Base-by-base conservation (phyloP, 345 rosid genomes). In the Acer campestre region DNA sequence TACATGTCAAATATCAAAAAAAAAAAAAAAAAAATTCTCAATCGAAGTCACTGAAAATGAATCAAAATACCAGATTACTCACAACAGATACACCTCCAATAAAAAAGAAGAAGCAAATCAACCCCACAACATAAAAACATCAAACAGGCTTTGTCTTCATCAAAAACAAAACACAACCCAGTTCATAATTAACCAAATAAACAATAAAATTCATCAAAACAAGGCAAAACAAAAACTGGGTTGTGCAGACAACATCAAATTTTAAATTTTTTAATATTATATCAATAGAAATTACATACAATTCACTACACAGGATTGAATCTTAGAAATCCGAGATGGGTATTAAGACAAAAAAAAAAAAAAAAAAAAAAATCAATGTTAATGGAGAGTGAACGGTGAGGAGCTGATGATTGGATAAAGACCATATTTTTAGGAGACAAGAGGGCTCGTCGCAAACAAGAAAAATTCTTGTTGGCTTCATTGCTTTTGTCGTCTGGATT, bases 341-440 rank as follows among this genome's bases (percentile, higher is more conserved):
- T 6, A 64, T 22, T 46, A 10, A 35, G 7, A 55, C 55, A 81
- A 78, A n/a, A 35, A 55, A 67, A 78, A 78, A 25, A n/a, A 35
- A n/a, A 55, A 61, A 81, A 78, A n/a, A 35, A 55, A 67, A 78
- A 78, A 25, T 0, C 1, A 25, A 25, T 25, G 1, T 0, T 25
- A 25, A 25, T 77, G n/a, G 46, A 74, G 70, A 58, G 58, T 68
- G n/a, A 75, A 76, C 29, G 1, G 7, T n/a, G 53, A 73, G 25
- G 8, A 76, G 76, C 8, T 22, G 6, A 48, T 23, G 18, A 74
- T 51, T 77, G 79, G 78, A 72, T 68, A 78, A 77, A 74, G 65
- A 55, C 55, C 56, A 38, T 10, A 55, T 27, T 7, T 42, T 35
- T 6, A 23, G 74, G 67, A 59, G 76, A 68, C 65, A 58, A 49